These are phyloP conservation scores for Tylopilus sp. DNA, from an alignment of 768 basidiomycete species.

Conservation along the genomic window DNA sequence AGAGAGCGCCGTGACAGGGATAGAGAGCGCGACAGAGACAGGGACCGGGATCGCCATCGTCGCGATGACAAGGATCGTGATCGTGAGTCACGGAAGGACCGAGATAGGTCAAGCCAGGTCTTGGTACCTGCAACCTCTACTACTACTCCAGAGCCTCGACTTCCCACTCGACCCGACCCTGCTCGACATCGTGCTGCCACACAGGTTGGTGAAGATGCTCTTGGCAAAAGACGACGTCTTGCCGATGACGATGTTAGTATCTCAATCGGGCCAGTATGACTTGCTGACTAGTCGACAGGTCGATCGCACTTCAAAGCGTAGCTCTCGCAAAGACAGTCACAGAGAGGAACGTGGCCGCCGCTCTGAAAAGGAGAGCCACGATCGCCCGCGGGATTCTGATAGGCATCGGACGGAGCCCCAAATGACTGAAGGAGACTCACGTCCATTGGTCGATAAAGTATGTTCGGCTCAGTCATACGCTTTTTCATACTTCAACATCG, in stretches of 20 bases:
- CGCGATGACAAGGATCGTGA: slow-evolving; percentile 65
- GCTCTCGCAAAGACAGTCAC: slow-evolving; percentile 72
- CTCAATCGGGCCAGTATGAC: background rate
- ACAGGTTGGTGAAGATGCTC: slow-evolving; percentile 53
- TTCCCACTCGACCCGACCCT: slow-evolving; percentile 59
- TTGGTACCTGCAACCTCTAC: slow-evolving; percentile 30
- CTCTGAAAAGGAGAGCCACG: slow-evolving; percentile 66
- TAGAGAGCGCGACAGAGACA: slow-evolving; percentile 50
- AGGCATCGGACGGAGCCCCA: slow-evolving; percentile 67
- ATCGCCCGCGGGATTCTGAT: slow-evolving; percentile 64
- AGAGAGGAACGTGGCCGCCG: slow-evolving; percentile 73
- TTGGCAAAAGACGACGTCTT: slow-evolving; percentile 69
- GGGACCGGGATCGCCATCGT: slow-evolving; percentile 46
- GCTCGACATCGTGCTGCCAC: slow-evolving; percentile 49
- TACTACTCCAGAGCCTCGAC: slow-evolving; percentile 48
- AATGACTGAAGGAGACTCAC: slow-evolving; percentile 45
- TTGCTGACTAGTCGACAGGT: slow-evolving; percentile 39
- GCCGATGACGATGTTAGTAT: slow-evolving; percentile 70
- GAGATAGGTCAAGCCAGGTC: slow-evolving; percentile 41
- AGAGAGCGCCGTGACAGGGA: slow-evolving; percentile 39
- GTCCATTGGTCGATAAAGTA: slow-evolving; percentile 63
- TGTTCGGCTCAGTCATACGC: slow-evolving; percentile 10
- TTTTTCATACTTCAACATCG: slow-evolving; percentile 1
- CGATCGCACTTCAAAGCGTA: slow-evolving; percentile 77
- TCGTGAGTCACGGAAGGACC: slow-evolving; percentile 58